These are phyloP conservation scores for Fusarium secorum DNA, from an alignment of 2,329 filamentous ascomycete genomes.

Conservation along the genomic window DNA sequence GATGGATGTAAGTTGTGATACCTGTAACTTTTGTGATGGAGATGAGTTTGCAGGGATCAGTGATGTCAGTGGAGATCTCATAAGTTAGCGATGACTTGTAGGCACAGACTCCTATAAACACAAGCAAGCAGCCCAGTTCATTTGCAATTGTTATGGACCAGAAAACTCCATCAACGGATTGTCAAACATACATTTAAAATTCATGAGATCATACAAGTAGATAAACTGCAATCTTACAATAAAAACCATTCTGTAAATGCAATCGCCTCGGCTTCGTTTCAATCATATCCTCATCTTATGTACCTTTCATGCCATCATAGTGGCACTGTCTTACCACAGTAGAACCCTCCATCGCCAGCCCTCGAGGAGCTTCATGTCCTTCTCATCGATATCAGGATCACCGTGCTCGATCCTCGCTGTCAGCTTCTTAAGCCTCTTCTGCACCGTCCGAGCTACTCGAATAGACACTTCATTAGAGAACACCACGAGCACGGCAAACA, in stretches of 20 bases:
- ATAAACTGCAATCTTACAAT: slow-evolving; percentile 9
- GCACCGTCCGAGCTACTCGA: slow-evolving; percentile 61
- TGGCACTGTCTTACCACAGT: slow-evolving; percentile 49
- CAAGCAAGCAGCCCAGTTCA: not conserved
- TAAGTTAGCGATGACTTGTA: slow-evolving; percentile 3
- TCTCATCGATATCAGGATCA: slow-evolving; percentile 55
- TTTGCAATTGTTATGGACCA: not conserved
- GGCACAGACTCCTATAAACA: not conserved
- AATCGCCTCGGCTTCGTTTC: slow-evolving; percentile 41
- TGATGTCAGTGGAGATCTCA: not conserved
- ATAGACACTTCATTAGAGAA: slow-evolving; percentile 67
- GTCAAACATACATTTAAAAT: not conserved
- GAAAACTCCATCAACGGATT: not conserved
- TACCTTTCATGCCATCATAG: slow-evolving; percentile 18
- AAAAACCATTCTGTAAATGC: slow-evolving; percentile 17
- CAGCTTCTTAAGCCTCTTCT: slow-evolving; percentile 59
- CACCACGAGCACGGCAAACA: slow-evolving; percentile 65
- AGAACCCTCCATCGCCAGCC: slow-evolving; percentile 67
- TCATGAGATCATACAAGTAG: not conserved
- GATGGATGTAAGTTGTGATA: not conserved
- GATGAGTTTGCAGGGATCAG: not conserved
- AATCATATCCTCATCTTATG: slow-evolving; percentile 43
- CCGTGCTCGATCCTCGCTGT: slow-evolving; percentile 57
- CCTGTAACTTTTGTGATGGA: not conserved
- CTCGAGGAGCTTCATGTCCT: slow-evolving; percentile 58